Evolutionary conservation across 768 basidiomycete genomes (phyloP).

Genomic region (Boletellus sp.): DNA sequence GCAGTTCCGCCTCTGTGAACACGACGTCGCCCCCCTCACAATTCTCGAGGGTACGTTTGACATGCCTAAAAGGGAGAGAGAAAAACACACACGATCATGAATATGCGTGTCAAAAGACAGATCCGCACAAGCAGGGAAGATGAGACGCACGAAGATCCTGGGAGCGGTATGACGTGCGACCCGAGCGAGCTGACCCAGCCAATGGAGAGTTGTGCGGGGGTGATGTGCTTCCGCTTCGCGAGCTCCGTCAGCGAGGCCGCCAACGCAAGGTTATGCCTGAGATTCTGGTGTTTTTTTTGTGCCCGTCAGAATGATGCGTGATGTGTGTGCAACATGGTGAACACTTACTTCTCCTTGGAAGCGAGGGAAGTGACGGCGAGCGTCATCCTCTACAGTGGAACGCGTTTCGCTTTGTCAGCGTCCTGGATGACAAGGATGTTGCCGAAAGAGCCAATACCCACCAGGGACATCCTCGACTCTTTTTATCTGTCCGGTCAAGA

Average conservation of each 20-base stretch:
- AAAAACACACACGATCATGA: background rate
- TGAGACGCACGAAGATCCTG: conserved; percentile 41
- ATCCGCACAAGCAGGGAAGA: background rate
- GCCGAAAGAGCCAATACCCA: background rate
- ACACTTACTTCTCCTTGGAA: conserved; percentile 44
- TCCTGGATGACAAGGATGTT: background rate
- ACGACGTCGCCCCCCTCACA: conserved; percentile 40
- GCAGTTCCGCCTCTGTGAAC: conserved; percentile 38
- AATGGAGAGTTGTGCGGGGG: conserved; percentile 41
- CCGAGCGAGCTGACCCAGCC: conserved; percentile 43
- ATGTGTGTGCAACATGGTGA: background rate
- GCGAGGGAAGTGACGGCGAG: conserved; percentile 37
- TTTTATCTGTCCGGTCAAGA: conserved; percentile 51
- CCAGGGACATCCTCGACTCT: conserved; percentile 33
- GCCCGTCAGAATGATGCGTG: background rate
- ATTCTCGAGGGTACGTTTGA: conserved; percentile 44
- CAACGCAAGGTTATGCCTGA: conserved; percentile 42
- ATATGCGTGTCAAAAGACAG: background rate
- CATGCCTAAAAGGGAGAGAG: conserved; percentile 20
- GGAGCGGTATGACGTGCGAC: conserved; percentile 46
- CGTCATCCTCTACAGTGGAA: conserved; percentile 34
- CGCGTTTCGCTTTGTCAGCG: background rate
- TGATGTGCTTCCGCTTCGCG: conserved; percentile 41
- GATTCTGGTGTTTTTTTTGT: conserved; percentile 21
- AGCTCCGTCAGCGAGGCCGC: conserved; percentile 40